Evolutionary conservation across 148 eudicot species (phyloP).

Genomic region (Talinum fruticosum): DNA sequence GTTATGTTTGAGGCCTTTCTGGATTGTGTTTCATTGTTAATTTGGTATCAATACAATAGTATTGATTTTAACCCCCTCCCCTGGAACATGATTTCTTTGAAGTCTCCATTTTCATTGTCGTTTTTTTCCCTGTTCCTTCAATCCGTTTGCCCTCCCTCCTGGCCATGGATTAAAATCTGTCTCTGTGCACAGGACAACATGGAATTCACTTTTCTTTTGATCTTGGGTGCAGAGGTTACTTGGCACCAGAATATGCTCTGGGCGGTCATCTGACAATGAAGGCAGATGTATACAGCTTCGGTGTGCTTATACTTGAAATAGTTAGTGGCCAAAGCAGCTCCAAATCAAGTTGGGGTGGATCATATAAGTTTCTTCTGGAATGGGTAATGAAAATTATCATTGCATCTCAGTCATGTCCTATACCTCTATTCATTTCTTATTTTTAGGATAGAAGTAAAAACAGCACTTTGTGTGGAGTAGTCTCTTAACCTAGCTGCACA

Average conservation of each 20-base stretch:
- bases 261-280: conserved; percentile 80
- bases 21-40: too few species aligned
- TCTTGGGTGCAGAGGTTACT: conserved; percentile 66
- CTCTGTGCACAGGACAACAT: background rate
- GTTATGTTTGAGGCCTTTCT: background rate
- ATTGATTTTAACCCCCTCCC: background rate
- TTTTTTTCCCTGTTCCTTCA: background rate
- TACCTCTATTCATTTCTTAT: background rate
- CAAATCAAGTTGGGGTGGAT: conserved; percentile 53
- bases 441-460: background rate
- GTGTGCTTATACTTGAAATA: conserved; percentile 72
- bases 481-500: too few species aligned
- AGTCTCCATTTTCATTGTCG: background rate
- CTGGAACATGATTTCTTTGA: background rate
- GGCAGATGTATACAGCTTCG: conserved; percentile 96
- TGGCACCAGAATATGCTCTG: conserved; percentile 91
- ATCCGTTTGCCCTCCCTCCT: background rate
- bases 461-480: background rate
- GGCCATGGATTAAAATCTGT: background rate
- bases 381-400: conserved; percentile 50
- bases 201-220: background rate
- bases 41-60: too few species aligned
- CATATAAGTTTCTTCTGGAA: conserved; percentile 63
- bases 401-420: background rate
- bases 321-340: conserved; percentile 72